Conservation (phyloP, 208 protist species). For the Angomonas ambiguus region DNA sequence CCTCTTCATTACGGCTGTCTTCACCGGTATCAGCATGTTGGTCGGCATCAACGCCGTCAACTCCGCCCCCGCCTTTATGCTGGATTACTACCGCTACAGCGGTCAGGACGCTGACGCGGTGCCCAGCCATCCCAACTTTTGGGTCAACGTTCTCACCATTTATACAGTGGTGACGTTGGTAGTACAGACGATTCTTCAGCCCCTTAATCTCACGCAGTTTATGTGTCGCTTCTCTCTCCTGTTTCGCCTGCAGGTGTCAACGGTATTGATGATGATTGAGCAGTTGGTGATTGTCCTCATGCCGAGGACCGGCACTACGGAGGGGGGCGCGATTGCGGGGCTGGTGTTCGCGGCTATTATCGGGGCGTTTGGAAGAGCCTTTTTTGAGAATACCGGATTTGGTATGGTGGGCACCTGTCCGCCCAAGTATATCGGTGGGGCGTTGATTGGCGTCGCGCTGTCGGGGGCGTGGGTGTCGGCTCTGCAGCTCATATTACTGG, state of each 20-base stretch:
- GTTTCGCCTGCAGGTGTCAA: conserved; percentile 45
- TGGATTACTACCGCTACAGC: conserved; percentile 77
- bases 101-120: conserved; percentile 24
- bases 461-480: conserved; percentile 55
- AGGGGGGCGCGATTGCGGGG: conserved; percentile 48
- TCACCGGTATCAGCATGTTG: conserved; percentile 79
- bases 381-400: conserved; percentile 88
- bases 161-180: conserved; percentile 78
- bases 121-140: conserved; percentile 38
- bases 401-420: conserved; percentile 78
- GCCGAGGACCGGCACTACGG: conserved; percentile 30
- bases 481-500: conserved; percentile 73
- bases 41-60: conserved; percentile 88
- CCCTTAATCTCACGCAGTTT: conserved; percentile 64
- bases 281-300: conserved; percentile 58
- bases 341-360: conserved; percentile 67
- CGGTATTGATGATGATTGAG: conserved; percentile 54
- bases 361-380: conserved; percentile 53
- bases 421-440: conserved; percentile 45
- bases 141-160: conserved; percentile 69
- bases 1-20: conserved; percentile 66
- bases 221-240: conserved; percentile 69
- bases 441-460: conserved; percentile 64
- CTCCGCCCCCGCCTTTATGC: conserved; percentile 82
- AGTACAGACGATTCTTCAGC: conserved; percentile 63